These are phyloP conservation scores for Chaetomium olivaceum DNA, from an alignment of 2,329 filamentous ascomycete genomes.

Conservation along the genomic window DNA sequence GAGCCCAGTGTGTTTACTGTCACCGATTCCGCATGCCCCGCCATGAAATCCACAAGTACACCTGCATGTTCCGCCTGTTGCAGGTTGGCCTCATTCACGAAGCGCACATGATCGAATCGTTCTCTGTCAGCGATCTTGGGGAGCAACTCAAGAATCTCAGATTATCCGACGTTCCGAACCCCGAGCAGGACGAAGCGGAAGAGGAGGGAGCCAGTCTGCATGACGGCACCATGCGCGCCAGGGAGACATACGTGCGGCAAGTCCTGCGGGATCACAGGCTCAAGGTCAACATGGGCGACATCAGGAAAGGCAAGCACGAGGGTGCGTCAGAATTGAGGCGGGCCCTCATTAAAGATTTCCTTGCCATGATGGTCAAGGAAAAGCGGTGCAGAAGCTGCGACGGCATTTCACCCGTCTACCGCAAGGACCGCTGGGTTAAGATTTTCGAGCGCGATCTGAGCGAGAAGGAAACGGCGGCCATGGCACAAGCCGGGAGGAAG, in stretches of 20 bases:
- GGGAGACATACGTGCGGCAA: constrained; percentile 69
- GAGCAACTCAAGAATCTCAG: constrained; percentile 37
- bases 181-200: constrained; percentile 61
- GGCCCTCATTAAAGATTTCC: constrained; percentile 76
- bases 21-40: constrained; percentile 79
- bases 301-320: constrained; percentile 73
- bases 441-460: constrained; percentile 84
- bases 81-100: constrained; percentile 80
- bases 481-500: constrained; percentile 69
- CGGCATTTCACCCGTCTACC: constrained; percentile 77
- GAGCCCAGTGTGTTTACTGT: constrained; percentile 89
- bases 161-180: constrained; percentile 42
- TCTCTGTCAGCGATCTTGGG: constrained; percentile 50
- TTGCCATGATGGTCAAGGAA: constrained; percentile 68
- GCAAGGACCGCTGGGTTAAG: constrained; percentile 89
- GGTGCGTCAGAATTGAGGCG: constrained; percentile 76
- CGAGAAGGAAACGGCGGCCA: constrained; percentile 73
- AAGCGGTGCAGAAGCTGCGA: constrained; percentile 68
- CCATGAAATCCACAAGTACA: constrained; percentile 73
- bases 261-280: constrained; percentile 63
- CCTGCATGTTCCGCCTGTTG: constrained; percentile 82
- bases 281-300: constrained; percentile 47
- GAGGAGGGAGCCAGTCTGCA: constrained; percentile 60
- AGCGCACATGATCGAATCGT: constrained; percentile 58
- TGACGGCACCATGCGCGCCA: constrained; percentile 54